These are phyloP conservation scores for Cajanus cajan DNA, from an alignment of 306 rosid genomes.

Conservation along the genomic window DNA sequence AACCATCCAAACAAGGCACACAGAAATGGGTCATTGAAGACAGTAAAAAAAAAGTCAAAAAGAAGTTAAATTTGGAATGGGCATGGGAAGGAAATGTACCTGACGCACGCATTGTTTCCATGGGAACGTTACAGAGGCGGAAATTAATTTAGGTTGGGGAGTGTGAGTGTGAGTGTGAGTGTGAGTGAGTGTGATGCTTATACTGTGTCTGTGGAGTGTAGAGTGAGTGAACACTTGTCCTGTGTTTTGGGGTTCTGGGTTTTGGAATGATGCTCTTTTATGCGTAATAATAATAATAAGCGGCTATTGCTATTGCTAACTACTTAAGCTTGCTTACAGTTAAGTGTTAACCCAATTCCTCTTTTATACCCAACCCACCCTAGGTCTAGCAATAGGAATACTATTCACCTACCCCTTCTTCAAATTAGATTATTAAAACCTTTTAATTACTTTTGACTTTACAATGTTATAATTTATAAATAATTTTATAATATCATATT, in stretches of 20 bases:
- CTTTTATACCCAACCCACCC: not conserved
- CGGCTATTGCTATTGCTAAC: not conserved
- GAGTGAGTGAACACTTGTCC: not conserved
- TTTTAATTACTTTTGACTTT: not conserved
- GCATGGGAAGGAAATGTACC: slow-evolving; percentile 18
- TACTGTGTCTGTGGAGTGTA: no score
- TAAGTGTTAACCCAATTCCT: not conserved
- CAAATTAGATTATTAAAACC: not conserved
- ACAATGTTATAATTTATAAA: no score
- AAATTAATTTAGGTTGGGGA: not conserved
- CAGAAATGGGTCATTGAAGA: not conserved
- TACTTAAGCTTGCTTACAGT: not conserved
- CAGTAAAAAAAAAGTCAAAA: not conserved
- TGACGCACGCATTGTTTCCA: not conserved
- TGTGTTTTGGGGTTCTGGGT: slow-evolving; percentile 18
- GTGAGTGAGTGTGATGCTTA: not conserved
- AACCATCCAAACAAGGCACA: not conserved
- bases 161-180: no score
- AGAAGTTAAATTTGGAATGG: not conserved
- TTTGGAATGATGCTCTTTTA: not conserved
- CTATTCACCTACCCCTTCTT: not conserved
- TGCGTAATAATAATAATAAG: no score
- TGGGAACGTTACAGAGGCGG: not conserved
- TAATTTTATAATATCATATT: no score
- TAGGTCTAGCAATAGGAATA: no score